A percentile compares a stretch with the other conserved stretches of the same genome.
phyloP scores from a whole-genome alignment of 2,329 filamentous ascomycete genomes.

The Juglanconis sp. region DNA sequence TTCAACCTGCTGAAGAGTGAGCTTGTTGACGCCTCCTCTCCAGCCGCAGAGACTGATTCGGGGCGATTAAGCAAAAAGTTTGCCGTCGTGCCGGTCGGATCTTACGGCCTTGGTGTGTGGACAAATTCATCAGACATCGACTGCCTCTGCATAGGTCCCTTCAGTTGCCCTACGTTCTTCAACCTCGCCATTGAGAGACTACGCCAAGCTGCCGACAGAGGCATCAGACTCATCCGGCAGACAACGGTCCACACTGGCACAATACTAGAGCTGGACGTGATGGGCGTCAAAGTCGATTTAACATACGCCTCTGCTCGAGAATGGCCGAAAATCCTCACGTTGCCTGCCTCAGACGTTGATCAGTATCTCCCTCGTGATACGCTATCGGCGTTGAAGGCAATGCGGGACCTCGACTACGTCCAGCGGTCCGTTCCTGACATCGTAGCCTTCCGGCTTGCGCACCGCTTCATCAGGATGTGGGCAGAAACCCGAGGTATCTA shows the following conservation, averaged over 20 bases:
- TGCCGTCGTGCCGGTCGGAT: conserved; percentile 61
- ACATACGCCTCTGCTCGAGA: conserved; percentile 62
- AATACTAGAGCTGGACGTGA: conserved; percentile 62
- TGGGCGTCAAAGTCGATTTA: conserved; percentile 57
- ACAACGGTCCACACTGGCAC: conserved; percentile 58
- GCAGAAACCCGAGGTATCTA: conserved; percentile 61
- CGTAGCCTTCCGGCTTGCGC: conserved; percentile 54
- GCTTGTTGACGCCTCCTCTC: conserved; percentile 31
- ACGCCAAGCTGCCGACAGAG: conserved; percentile 39
- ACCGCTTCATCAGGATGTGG: conserved; percentile 61
- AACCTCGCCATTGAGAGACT: conserved; percentile 54
- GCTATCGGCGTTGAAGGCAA: conserved; percentile 61
- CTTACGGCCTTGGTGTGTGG: conserved; percentile 63
- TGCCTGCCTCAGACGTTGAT: conserved; percentile 48
- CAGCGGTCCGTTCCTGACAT: conserved; percentile 58
- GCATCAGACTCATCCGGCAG: conserved; percentile 51
- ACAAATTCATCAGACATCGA: conserved; percentile 60
- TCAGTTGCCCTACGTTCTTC: conserved; percentile 61
- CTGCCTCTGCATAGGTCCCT: conserved; percentile 61
- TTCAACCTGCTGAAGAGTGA: conserved; percentile 42
- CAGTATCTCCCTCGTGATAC: conserved; percentile 55
- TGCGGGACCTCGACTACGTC: conserved; percentile 60
- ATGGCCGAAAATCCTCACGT: conserved; percentile 45
- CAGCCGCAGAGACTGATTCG: conserved; percentile 11
- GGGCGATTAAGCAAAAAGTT: conserved; percentile 35